Evolutionary conservation across 371 early-diverging fungal species (phyloP), one percentile per base, ranked within the genome.

Genomic region (Mortierella sp.): DNA sequence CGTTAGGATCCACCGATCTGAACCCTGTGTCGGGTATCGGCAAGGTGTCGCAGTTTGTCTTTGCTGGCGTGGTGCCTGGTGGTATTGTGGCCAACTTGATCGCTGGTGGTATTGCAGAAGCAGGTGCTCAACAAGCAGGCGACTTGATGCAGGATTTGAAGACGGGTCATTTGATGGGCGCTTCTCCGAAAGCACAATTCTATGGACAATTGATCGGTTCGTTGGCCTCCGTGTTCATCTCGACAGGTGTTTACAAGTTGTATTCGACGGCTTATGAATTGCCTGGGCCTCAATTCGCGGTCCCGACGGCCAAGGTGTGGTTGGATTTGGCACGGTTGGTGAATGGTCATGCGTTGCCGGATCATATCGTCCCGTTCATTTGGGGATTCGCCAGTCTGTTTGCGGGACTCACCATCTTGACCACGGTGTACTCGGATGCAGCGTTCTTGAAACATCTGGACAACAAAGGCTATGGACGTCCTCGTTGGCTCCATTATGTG

Each of bases 71-170:
- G 0, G 86, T 90, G 63, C 93, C 92, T 16, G 90, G 89, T 18
- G 85, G 87, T 23, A 84, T 91, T 52, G 85, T 90, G 3, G 92
- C 91, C 38, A 94, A 95, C 79, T 61, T 95, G 67, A 89, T 94
- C 51, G 93, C 93, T 1, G 95, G 95, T 45, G 91, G 90, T 12
- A 90, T 95, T 56, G 94, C 95, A 9, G 94, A 93, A 73, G 92
- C 93, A 16, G 93, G 89, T 34, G 87, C 84, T 23, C 86, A 86
- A 53, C 88, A 88, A 82, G 89, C 89, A 19, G 85, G 92, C 54
- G 95, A 94, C 65, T 83, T 95, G 66, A 93, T 95, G 90, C 93
- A 93, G 79, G 95, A 95, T 79, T 80, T 95, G 38, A 94, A 94
- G 68, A 94, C 96, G 5, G 96, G 93, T 0, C 92, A 94, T 72